Conservation (phyloP, 2,329 filamentous ascomycete genomes). For the Macrophomina tecta region DNA sequence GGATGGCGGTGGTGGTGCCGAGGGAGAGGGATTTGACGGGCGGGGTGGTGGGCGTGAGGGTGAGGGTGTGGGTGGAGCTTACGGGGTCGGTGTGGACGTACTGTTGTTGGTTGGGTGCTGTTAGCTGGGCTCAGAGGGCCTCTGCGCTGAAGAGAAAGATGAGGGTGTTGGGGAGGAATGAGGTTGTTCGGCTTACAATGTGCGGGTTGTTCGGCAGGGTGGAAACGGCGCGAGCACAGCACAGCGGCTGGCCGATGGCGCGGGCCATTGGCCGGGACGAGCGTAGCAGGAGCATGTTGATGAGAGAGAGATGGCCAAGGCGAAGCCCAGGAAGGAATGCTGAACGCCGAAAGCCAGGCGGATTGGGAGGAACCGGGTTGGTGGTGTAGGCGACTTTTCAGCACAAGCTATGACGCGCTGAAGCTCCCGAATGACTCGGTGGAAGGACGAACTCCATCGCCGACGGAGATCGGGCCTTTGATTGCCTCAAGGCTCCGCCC, state of each 20-base stretch:
- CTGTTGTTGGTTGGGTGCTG: neutral
- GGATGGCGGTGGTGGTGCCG: conserved; percentile 60
- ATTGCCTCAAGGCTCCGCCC: neutral
- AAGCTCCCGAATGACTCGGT: conserved; percentile 1
- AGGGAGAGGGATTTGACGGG: conserved; percentile 61
- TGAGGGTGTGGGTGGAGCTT: conserved; percentile 60
- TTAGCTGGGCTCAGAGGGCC: neutral
- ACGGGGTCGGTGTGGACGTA: conserved; percentile 17
- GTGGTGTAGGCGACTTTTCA: neutral
- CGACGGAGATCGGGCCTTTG: neutral
- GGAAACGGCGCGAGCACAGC: conserved; percentile 35
- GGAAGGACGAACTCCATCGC: neutral
- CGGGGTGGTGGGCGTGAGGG: conserved; percentile 62
- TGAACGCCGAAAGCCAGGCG: neutral
- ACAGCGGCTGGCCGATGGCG: neutral
- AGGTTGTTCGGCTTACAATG: conserved; percentile 38
- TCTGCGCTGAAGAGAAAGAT: neutral
- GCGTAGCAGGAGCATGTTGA: conserved; percentile 21
- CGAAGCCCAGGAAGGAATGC: neutral
- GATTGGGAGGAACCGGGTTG: neutral
- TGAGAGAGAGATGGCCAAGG: neutral
- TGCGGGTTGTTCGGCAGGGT: conserved; percentile 53
- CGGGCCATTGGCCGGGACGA: conserved; percentile 17
- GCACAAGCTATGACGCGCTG: conserved; percentile 15
- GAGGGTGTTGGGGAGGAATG: neutral